These are phyloP conservation scores for Isoetes taiwanensis DNA, from an alignment of 75 land plant species.

Conservation along the genomic window DNA sequence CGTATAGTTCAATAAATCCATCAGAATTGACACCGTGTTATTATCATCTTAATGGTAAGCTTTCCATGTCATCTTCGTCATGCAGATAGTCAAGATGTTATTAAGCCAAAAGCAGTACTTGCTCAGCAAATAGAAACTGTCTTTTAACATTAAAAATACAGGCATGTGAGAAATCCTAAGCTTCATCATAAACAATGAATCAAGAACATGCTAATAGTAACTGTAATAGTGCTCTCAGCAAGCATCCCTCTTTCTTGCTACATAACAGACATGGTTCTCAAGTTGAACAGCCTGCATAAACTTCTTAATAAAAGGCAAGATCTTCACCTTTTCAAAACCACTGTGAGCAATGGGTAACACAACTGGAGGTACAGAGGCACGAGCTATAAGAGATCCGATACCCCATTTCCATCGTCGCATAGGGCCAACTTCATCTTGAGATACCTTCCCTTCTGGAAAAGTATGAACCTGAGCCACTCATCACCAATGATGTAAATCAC, in stretches of 20 bases:
- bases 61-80: too few species aligned
- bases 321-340: slow-evolving; percentile 76
- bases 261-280: too few species aligned
- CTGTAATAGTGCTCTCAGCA: too few species aligned
- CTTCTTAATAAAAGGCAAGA: too few species aligned
- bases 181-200: background rate
- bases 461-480: slow-evolving; percentile 57
- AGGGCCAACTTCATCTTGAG: slow-evolving; percentile 59
- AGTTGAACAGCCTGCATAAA: too few species aligned
- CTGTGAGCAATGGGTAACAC: slow-evolving; percentile 83
- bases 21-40: too few species aligned
- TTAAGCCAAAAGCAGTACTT: too few species aligned
- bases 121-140: background rate
- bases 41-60: too few species aligned
- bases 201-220: background rate
- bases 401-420: slow-evolving; percentile 95
- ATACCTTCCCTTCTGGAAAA: slow-evolving; percentile 94
- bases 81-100: too few species aligned
- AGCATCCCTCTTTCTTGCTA: too few species aligned
- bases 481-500: background rate
- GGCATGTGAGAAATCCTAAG: background rate
- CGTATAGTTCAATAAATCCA: too few species aligned
- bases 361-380: slow-evolving; percentile 75
- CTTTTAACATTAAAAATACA: background rate
- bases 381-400: slow-evolving; percentile 84